Conservation (phyloP, 1,139 yeast species). For the Hanseniaspora uvarum region DNA sequence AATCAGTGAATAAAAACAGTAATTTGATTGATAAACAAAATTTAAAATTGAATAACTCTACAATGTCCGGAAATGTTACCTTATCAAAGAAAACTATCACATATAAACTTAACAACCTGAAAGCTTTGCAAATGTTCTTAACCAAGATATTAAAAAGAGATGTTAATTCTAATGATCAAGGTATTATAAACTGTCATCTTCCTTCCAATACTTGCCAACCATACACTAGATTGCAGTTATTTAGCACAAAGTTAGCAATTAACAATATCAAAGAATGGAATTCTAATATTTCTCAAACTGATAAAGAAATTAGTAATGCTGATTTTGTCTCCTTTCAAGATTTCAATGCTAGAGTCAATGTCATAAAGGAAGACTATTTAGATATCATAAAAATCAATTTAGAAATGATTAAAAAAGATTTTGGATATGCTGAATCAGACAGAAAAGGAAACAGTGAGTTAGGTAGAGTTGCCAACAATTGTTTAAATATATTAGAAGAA, state of each 20-base stretch:
- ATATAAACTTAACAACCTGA: slow-evolving; percentile 37
- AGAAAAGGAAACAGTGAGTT: slow-evolving; percentile 15
- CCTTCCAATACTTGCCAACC: slow-evolving; percentile 12
- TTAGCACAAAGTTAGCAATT: slow-evolving; percentile 7
- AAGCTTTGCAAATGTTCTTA: slow-evolving; percentile 31
- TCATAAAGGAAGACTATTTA: slow-evolving; percentile 5
- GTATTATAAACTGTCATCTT: slow-evolving; percentile 6
- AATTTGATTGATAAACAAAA: slow-evolving; percentile 18
- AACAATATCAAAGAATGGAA: slow-evolving; percentile 16
- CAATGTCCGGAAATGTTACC: slow-evolving; percentile 20
- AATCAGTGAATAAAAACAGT: slow-evolving; percentile 18
- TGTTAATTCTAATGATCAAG: not conserved
- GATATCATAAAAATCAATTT: slow-evolving; percentile 12
- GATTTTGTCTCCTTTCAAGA: slow-evolving; percentile 13
- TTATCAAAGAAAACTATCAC: slow-evolving; percentile 30
- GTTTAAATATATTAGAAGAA: slow-evolving; percentile 12
- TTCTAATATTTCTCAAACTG: not conserved
- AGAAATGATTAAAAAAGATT: slow-evolving; percentile 56
- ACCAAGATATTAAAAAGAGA: slow-evolving; percentile 7
- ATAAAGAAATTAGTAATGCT: not conserved
- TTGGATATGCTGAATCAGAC: slow-evolving; percentile 26
- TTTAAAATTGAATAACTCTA: slow-evolving; percentile 11
- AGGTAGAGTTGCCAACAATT: slow-evolving; percentile 15
- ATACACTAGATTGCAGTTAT: slow-evolving; percentile 10
- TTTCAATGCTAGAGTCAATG: slow-evolving; percentile 12